Base-by-base conservation (phyloP, 805 yeast genomes). In the Kurtzmaniella fragi region DNA sequence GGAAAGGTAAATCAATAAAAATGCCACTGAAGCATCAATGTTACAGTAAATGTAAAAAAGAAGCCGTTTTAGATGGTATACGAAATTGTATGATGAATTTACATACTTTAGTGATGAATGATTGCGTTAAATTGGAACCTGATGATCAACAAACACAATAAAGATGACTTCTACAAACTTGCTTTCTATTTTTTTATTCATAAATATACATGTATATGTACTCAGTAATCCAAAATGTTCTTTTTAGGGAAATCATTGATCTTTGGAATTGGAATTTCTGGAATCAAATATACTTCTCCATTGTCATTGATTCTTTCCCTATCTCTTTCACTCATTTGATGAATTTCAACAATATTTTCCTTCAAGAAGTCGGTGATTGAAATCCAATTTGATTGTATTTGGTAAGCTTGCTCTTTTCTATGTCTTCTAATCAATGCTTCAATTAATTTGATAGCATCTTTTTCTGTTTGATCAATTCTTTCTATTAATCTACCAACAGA, bases 401-500 rank as follows among this genome's bases (percentile, higher is more conserved):
- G 84, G 43, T 79, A 73, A 0, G 97, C 97, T 58, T 89, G 93
- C 46, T 82, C 85, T 44, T 77, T 69, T 78, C 74, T 82, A 28
- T 62, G 57, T 53, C 95, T 74, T 58, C 96, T 78, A 17, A 85
- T 56, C 44, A 93, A 69, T 0, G 83, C 91, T 47, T 84, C 91
- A 30, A 89, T 75, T 44, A 93, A 70, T 45, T 74, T 73, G 15
- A 74, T 52, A 2, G 93, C 90, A 52, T 93, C 99, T 0, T 78
- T 69, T 48, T 77, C 75, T 0, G 95, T 84, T 47, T 76, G 80
- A 33, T 78, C 75, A 42, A 93, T 62, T 50, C 99, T 77, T 40
- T 88, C 97, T 27, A 88, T 62, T 57, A 93, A 72, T 56, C 99
- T 79, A 3, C 95, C 93, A 42, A 87, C 80, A 3, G 97, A 90